Conservation (phyloP, 768 basidiomycete species). For the Tylopilus rubrobrunneus region DNA sequence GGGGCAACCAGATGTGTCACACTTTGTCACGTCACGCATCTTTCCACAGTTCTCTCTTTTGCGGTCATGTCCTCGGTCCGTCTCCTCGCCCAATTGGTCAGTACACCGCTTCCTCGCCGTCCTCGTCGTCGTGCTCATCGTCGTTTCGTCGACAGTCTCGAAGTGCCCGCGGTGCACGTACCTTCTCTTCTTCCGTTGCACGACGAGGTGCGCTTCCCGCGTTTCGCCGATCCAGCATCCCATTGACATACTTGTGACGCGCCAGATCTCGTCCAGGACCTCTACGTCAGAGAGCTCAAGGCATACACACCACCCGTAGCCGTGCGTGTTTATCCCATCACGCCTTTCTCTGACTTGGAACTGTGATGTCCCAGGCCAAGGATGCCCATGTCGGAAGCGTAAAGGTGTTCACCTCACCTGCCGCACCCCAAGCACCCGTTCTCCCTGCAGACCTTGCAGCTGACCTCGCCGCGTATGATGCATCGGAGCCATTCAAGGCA, state of each 20-base stretch:
- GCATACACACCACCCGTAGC: conserved; percentile 73
- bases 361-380: conserved; percentile 55
- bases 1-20: conserved; percentile 30
- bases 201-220: conserved; percentile 55
- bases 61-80: conserved; percentile 55
- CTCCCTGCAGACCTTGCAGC: conserved; percentile 84
- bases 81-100: conserved; percentile 55
- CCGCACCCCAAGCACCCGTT: conserved; percentile 67
- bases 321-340: conserved; percentile 44
- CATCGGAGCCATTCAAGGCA: conserved; percentile 62
- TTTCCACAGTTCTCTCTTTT: conserved; percentile 36
- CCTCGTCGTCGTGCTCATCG: conserved; percentile 11
- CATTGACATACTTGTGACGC: conserved; percentile 3
- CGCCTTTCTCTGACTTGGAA: not conserved
- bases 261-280: conserved; percentile 86
- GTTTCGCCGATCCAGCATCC: conserved; percentile 21
- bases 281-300: conserved; percentile 89
- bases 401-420: conserved; percentile 75
- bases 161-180: conserved; percentile 47
- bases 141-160: conserved; percentile 30
- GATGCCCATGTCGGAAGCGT: conserved; percentile 88
- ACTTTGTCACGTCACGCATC: conserved; percentile 37
- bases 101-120: not conserved
- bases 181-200: conserved; percentile 57
- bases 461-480: conserved; percentile 84